Base-by-base conservation (phyloP, 805 yeast species). In the Candida pseudofarinosa region DNA sequence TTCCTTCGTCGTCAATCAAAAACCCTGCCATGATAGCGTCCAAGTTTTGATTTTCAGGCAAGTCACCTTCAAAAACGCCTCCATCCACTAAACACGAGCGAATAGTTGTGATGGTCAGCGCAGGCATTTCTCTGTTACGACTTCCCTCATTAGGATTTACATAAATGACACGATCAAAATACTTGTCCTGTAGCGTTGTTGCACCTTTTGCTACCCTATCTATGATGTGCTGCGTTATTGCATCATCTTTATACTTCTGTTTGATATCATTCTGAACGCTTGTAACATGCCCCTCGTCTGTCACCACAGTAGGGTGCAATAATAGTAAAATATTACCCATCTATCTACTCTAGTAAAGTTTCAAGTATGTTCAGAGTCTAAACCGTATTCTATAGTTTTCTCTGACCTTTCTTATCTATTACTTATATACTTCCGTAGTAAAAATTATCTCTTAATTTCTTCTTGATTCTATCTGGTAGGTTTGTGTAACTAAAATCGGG, bases 11-110 rank as follows among this genome's bases (percentile, higher is more conserved):
- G 19, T 58, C 65, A 4, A 72, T 64, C n/a, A 77, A 63, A 48
- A 85, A 83, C 0, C 90, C 91, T 26, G 74, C 71, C 70, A 82
- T 72, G 40, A 85, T 67, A 19, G 81, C 90, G 52, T 82, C 84
- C 41, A 87, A 58, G 38, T 66, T 68, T 48, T 67, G 80, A 46
- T 71, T 74, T 4, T 51, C 50, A 3, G 82, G 81, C 43, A 79
- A 67, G 46, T 76, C 72, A 6, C 88, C 88, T 33, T 60, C 58
- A 23, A 82, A 61, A 30, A 45, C 60, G 18, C 87, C 87, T 17
- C 63, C 67, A 5, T 54, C 49, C 36, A 58, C 60, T 48, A 81
- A 62, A 1, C 76, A 54, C 5, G 58, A 58, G 49, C 53, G 63
- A 4, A 82, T 50, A 26, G 65, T 59, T 7, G 60, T 50, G 41